Percentiles rank a stretch among this genome's conserved stretches.
These are phyloP conservation scores for Phtheirospermum japonicum DNA, from an alignment of 257 asterid species.

Conservation along the genomic window DNA sequence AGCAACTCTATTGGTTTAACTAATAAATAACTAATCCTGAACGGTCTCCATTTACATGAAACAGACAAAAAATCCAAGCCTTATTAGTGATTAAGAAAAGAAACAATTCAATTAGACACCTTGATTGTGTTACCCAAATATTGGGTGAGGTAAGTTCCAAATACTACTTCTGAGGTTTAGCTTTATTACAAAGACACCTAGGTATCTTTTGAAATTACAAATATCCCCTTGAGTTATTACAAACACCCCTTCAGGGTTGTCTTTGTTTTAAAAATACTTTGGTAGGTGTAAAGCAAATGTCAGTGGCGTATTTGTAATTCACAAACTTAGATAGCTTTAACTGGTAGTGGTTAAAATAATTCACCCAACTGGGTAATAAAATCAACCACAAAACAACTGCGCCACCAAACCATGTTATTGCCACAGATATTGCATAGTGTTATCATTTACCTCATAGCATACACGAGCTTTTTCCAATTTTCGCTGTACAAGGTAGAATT, in stretches of 20 bases:
- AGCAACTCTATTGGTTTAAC: slow-evolving; percentile 2
- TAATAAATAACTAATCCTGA: slow-evolving; percentile 2
- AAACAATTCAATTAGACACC: slow-evolving; percentile 6
- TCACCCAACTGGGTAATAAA: slow-evolving; percentile 3
- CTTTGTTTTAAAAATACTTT: neutral
- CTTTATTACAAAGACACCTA: neutral
- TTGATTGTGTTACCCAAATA: neutral
- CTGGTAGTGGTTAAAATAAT: neutral
- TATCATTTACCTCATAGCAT: slow-evolving; percentile 73
- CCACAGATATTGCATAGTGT: slow-evolving; percentile 3
- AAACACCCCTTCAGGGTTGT: neutral
- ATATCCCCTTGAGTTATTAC: neutral
- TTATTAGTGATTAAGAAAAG: slow-evolving; percentile 9
- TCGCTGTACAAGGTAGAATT: slow-evolving; percentile 63
- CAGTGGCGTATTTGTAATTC: neutral
- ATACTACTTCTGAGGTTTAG: neutral
- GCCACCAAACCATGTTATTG: slow-evolving; percentile 16
- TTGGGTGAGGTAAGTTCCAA: neutral
- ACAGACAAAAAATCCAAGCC: slow-evolving; percentile 11
- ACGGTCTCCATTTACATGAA: neutral
- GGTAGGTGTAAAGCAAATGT: slow-evolving; percentile 5
- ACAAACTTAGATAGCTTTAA: slow-evolving; percentile 9
- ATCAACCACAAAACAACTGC: slow-evolving; percentile 21
- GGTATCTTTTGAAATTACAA: neutral
- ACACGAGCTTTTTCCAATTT: slow-evolving; percentile 66